phyloP scores from a whole-genome alignment of 176 grass and related monocot genomes.

The Triticum timopheevii region DNA sequence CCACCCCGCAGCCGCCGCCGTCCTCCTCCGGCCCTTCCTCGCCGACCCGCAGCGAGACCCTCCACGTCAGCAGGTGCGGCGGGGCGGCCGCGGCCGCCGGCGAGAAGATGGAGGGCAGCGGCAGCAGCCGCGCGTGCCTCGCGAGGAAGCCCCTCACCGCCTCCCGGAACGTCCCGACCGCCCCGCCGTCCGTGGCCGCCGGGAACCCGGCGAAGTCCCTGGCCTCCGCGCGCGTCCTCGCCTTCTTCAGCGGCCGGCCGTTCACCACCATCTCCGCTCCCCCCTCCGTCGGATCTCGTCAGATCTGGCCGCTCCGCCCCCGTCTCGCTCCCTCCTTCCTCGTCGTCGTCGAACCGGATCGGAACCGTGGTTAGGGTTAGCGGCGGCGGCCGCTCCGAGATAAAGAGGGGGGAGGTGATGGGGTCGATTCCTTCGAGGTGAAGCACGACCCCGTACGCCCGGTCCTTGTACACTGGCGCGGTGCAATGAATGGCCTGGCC shows the following conservation, averaged over 20 bases:
- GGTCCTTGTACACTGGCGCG: constrained; percentile 36
- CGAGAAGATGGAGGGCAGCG: constrained; percentile 63
- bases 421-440: constrained; percentile 59
- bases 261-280: constrained; percentile 85
- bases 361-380: constrained; percentile 75
- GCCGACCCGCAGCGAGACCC: constrained; percentile 59
- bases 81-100: constrained; percentile 50
- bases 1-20: constrained; percentile 41
- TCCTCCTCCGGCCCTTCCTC: constrained; percentile 30
- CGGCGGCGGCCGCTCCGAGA: constrained; percentile 48
- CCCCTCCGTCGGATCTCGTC: constrained; percentile 47
- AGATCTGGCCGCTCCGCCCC: constrained; percentile 28
- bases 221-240: constrained; percentile 61
- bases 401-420: constrained; percentile 48
- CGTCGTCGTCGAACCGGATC: constrained; percentile 55
- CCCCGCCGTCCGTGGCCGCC: constrained; percentile 39
- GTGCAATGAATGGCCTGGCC: not conserved
- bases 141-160: constrained; percentile 72
- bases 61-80: constrained; percentile 71
- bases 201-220: constrained; percentile 48
- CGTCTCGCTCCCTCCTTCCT: constrained; percentile 12
- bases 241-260: constrained; percentile 84
- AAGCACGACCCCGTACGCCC: constrained; percentile 31
- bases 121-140: constrained; percentile 60
- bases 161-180: constrained; percentile 70